Conservation (phyloP, 192 early-diverging fungal genomes). For the Hyaloraphidium curvatum region DNA sequence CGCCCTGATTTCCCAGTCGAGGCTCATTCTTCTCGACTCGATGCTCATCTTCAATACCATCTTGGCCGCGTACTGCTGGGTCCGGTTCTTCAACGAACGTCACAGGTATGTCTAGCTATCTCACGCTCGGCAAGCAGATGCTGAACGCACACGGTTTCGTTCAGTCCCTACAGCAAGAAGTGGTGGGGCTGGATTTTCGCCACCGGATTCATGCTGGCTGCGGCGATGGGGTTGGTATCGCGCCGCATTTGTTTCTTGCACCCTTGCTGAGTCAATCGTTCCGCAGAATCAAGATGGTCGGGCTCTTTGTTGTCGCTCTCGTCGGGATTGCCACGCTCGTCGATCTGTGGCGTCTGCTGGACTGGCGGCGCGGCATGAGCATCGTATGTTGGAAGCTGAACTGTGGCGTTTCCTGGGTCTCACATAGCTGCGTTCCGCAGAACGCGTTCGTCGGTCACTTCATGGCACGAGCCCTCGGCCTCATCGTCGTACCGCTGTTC, state of each 20-base stretch:
- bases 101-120: slow-evolving; percentile 7
- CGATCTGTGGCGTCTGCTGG: slow-evolving; percentile 86
- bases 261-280: background rate
- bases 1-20: slow-evolving; percentile 68
- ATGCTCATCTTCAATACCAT: slow-evolving; percentile 86
- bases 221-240: slow-evolving; percentile 32
- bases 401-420: background rate
- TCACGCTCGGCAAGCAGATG: too few relatives aligned
- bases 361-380: slow-evolving; percentile 52
- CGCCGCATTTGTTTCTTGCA: background rate
- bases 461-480: slow-evolving; percentile 52
- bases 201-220: slow-evolving; percentile 64
- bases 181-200: slow-evolving; percentile 80
- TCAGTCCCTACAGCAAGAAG: slow-evolving; percentile 42
- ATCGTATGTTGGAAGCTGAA: slow-evolving; percentile 15
- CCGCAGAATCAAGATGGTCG: slow-evolving; percentile 83
- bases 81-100: slow-evolving; percentile 65
- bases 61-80: slow-evolving; percentile 61
- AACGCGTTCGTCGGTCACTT: slow-evolving; percentile 60
- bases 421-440: slow-evolving; percentile 9
- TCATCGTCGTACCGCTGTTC: slow-evolving; percentile 60
- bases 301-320: slow-evolving; percentile 63
- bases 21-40: slow-evolving; percentile 83
- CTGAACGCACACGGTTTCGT: too few relatives aligned
- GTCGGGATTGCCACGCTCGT: slow-evolving; percentile 65